These are phyloP conservation scores for Blastobotrys robertii DNA, from an alignment of 805 yeast species.

Conservation along the genomic window DNA sequence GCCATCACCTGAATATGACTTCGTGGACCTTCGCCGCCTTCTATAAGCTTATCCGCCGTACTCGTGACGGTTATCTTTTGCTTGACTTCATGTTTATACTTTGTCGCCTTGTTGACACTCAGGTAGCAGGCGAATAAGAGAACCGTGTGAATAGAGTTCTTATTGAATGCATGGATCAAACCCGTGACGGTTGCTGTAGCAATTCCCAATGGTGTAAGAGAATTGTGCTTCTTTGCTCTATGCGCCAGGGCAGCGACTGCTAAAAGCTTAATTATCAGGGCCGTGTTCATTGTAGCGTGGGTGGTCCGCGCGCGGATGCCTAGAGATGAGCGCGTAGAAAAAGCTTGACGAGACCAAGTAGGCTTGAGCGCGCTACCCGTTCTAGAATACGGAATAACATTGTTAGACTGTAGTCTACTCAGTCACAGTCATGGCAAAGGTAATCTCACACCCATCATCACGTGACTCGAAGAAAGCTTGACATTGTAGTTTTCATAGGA, in stretches of 20 bases:
- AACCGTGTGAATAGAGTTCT: conserved; percentile 26
- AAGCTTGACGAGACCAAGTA: no score
- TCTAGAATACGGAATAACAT: no score
- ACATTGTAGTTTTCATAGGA: no score
- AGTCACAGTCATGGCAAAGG: no score
- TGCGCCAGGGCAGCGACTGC: conserved; percentile 3
- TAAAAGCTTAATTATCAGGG: not conserved
- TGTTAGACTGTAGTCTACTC: no score
- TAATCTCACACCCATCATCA: no score
- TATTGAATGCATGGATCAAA: conserved; percentile 31
- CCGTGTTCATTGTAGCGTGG: no score
- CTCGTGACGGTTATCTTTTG: conserved; percentile 23
- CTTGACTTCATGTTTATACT: conserved; percentile 31
- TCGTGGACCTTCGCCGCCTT: conserved; percentile 26
- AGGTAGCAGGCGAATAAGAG: conserved; percentile 31
- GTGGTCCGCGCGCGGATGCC: no score
- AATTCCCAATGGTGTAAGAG: conserved; percentile 32
- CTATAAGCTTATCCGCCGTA: conserved; percentile 4
- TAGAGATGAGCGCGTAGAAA: no score
- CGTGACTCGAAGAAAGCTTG: no score
- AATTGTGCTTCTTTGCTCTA: conserved; percentile 28
- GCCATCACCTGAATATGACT: conserved; percentile 34
- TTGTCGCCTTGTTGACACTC: conserved; percentile 32
- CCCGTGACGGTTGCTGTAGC: conserved; percentile 32
- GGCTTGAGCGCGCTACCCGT: no score